A percentile compares a stretch with the other conserved stretches of the same genome.
Conservation (phyloP, 2,329 filamentous ascomycete species). For the Botryosphaeria agaves region DNA sequence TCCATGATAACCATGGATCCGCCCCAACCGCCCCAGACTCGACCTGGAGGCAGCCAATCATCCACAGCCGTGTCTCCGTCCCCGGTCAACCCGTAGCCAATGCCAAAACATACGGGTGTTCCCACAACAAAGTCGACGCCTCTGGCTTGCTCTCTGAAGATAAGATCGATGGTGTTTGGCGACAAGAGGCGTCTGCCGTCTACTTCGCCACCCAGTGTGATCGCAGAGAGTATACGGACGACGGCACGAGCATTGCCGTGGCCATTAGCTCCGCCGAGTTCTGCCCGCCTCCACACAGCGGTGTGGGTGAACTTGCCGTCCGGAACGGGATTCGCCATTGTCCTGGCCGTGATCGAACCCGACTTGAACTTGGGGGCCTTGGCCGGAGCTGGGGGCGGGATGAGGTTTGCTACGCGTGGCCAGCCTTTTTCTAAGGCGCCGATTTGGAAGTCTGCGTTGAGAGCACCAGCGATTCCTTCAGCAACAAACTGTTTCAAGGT, state of each 20-base stretch:
- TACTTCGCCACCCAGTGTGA: slow-evolving; percentile 16
- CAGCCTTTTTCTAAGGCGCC: slow-evolving; percentile 25
- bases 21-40: slow-evolving; percentile 27
- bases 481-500: slow-evolving; percentile 25
- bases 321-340: slow-evolving; percentile 12
- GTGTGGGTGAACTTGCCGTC: slow-evolving; percentile 9
- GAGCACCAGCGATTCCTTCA: slow-evolving; percentile 24
- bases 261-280: slow-evolving; percentile 27
- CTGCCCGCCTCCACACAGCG: slow-evolving; percentile 19
- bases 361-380: slow-evolving; percentile 8
- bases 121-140: slow-evolving; percentile 24
- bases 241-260: slow-evolving; percentile 27
- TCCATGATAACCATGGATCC: slow-evolving; percentile 28
- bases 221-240: slow-evolving; percentile 22
- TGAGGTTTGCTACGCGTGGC: slow-evolving; percentile 20
- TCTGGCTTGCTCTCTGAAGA: slow-evolving; percentile 26
- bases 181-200: slow-evolving; percentile 22
- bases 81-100: slow-evolving; percentile 22
- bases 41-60: slow-evolving; percentile 16
- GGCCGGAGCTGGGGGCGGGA: slow-evolving; percentile 7
- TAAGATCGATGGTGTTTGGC: slow-evolving; percentile 23
- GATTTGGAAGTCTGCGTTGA: slow-evolving; percentile 29
- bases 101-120: slow-evolving; percentile 20
- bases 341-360: slow-evolving; percentile 13
- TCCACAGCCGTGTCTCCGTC: slow-evolving; percentile 7